Evolutionary conservation across 2,329 filamentous ascomycete species (phyloP), one percentile per base, ranked within the genome.

Genomic region (Colletotrichum sp.): DNA sequence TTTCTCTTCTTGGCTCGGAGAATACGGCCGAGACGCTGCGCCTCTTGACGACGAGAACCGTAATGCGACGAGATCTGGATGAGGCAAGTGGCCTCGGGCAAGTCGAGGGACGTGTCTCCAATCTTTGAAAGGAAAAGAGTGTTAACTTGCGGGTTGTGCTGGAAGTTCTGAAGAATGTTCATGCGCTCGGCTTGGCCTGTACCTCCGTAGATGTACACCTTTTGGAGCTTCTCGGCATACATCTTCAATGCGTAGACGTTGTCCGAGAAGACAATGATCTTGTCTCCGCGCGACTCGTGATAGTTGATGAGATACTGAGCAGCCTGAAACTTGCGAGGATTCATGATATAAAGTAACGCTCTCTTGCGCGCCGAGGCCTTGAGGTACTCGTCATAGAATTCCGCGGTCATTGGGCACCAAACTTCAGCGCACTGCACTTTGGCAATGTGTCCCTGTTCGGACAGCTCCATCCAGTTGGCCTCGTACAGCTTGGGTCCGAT

Each of bases 251-350:
- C 96, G 81, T 97, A 99, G 55, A 99, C 95, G 79, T 99, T 98
- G 84, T 99, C 97, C 1, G 96, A 98, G 84, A 99, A 99, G 59
- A 99, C 96, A 78, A 99, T 99, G 80, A 99, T 96, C 86, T 99
- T 99, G 87, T 99, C 97, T 36, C 97, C 96, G 77, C 97, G 92
- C 71, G 93, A 93, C 85, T 99, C 96, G 84, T 99, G 97, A 82
- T 98, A 99, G 84, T 99, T 95, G 82, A 99, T 99, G n/a, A 99
- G 90, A 82, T 97, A 99, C 83, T 99, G 96, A 80, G 96, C 98
- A 1, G 96, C 96, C 85, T 99, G 97, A 83, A 98, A 98, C 85
- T 99, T 99, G 79, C 94, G 91, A 1, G 97, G 97, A 81, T 99
- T 99, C 96, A 99, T 99, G 79, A 98, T 98, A 81, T 97, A 98